Evolutionary conservation across 2,329 filamentous ascomycete genomes (phyloP).

Genomic region (Leptographium lundbergii): DNA sequence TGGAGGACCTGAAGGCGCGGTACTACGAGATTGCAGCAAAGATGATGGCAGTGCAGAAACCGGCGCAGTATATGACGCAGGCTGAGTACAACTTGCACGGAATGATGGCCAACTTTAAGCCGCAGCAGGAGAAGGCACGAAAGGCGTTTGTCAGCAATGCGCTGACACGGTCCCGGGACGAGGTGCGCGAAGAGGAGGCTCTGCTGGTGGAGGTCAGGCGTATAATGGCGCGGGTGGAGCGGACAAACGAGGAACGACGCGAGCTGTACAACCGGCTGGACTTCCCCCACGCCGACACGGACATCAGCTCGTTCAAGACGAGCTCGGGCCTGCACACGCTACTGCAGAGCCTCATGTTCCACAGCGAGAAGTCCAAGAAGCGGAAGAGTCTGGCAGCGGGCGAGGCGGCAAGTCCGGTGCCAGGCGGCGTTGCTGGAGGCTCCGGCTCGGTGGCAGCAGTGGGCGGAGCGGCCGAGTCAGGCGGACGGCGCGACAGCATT

Average conservation of each 20-base stretch:
- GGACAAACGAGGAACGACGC: constrained; percentile 74
- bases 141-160: constrained; percentile 77
- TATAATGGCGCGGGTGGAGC: constrained; percentile 76
- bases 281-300: constrained; percentile 57
- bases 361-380: constrained; percentile 80
- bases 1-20: constrained; percentile 84
- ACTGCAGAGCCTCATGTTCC: constrained; percentile 62
- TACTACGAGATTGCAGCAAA: constrained; percentile 81
- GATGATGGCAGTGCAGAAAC: constrained; percentile 69
- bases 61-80: constrained; percentile 75
- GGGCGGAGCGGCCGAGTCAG: constrained; percentile 20
- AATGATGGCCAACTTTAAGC: constrained; percentile 76
- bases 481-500: constrained; percentile 40
- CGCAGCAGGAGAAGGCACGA: constrained; percentile 61
- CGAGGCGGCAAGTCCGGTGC: constrained; percentile 37
- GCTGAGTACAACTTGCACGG: constrained; percentile 75
- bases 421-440: constrained; percentile 17
- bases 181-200: constrained; percentile 84
- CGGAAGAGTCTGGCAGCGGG: constrained; percentile 56
- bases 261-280: constrained; percentile 83
- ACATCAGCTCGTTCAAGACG: constrained; percentile 66
- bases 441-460: neutral
- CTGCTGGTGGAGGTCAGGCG: constrained; percentile 82
- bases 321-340: constrained; percentile 69
- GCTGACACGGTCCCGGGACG: constrained; percentile 68